A percentile compares a stretch with the other conserved stretches of the same genome.
These are phyloP conservation scores for Eucalyptus sp. DNA, from an alignment of 345 rosid species.

Conservation along the genomic window DNA sequence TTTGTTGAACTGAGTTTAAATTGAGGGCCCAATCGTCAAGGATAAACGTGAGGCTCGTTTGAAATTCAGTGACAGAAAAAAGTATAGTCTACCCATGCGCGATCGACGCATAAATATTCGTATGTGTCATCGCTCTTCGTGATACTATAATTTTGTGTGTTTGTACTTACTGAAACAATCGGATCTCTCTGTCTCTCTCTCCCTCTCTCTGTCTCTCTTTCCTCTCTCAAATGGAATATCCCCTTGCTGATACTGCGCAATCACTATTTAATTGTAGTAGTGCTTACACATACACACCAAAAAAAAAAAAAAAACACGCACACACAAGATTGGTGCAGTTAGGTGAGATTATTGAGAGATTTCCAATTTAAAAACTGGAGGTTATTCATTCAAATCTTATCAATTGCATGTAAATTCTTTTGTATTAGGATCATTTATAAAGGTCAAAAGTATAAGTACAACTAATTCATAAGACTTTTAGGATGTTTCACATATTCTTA, in stretches of 20 bases:
- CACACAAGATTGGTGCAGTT: not conserved
- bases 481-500: not conserved
- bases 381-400: not conserved
- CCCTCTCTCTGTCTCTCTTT: no score
- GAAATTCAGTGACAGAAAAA: not conserved
- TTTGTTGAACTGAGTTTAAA: not conserved
- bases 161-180: not conserved
- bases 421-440: no score
- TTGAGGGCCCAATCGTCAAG: not conserved
- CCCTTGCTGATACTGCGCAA: not conserved
- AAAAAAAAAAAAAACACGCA: not conserved
- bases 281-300: not conserved
- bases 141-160: no score
- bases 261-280: not conserved
- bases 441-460: not conserved
- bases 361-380: not conserved
- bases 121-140: not conserved
- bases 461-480: not conserved
- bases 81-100: not conserved
- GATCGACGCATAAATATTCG: not conserved
- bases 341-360: not conserved
- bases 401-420: not conserved
- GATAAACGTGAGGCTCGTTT: not conserved
- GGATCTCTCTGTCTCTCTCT: not conserved
- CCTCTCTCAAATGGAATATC: not conserved